Conservation (phyloP, 176 grass and related monocot species). For the Bromus sterilis region DNA sequence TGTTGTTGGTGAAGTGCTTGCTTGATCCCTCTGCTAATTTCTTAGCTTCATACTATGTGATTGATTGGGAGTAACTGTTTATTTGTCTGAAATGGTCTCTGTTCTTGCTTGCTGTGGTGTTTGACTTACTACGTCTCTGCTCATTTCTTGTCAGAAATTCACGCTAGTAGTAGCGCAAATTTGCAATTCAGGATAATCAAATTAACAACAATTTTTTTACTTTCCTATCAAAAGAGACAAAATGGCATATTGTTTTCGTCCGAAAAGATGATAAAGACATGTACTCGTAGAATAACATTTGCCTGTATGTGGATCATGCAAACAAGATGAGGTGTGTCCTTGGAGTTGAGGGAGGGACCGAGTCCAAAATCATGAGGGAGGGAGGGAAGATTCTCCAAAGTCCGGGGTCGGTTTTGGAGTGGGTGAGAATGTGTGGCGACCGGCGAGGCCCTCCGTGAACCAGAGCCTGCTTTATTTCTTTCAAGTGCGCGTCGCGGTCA, state of each 20-base stretch:
- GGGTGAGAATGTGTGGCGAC: slow-evolving; percentile 15
- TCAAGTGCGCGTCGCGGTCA: slow-evolving; percentile 41
- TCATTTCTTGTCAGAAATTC: too few relatives aligned
- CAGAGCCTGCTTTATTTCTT: slow-evolving; percentile 38
- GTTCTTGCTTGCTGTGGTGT: too few relatives aligned
- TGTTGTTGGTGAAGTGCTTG: not conserved
- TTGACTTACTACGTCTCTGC: too few relatives aligned
- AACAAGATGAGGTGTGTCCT: not conserved
- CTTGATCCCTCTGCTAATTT: too few relatives aligned
- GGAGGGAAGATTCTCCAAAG: not conserved
- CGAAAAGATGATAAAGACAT: too few relatives aligned
- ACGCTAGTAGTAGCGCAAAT: too few relatives aligned
- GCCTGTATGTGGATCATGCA: not conserved
- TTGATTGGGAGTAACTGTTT: too few relatives aligned
- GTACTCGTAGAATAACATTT: too few relatives aligned
- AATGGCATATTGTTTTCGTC: not conserved
- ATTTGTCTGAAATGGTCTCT: too few relatives aligned
- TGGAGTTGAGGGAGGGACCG: not conserved
- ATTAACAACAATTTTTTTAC: too few relatives aligned
- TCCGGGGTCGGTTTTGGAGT: not conserved
- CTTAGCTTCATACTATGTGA: too few relatives aligned
- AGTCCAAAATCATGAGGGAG: not conserved
- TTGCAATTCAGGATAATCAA: too few relatives aligned
- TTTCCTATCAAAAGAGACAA: not conserved
- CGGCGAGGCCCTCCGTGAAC: not conserved